Evolutionary conservation across 352 stramenopile genomes (phyloP), one percentile per base, ranked within the genome.

Genomic region (Peronospora farinosa): DNA sequence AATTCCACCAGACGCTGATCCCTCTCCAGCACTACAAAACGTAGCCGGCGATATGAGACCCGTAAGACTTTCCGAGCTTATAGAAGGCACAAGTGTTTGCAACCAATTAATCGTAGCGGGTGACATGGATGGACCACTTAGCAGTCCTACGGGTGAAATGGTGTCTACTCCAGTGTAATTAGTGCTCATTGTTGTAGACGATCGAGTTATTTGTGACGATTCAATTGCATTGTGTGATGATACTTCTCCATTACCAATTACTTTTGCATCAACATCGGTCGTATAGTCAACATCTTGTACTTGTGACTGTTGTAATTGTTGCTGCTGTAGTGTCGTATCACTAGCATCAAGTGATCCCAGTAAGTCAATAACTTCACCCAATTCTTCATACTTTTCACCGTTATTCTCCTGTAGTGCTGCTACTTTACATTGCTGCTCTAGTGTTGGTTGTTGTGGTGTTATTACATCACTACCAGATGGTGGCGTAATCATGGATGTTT

Each of bases 101-200:
- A 90, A 61, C 79, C 76, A 90, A 28, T 78, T 81, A 38, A 90
- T 69, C 5, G 77, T 90, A 48, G 78, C 76, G 2, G 79, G 79
- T 15, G 79, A 90, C 73, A 90, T 87, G 51, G 68, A 78, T 28
- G 74, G 72, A 43, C 75, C 80, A 11, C 60, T 65, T 11, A 79
- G 58, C 17, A 83, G 47, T 0, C 67, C 62, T 3, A 72, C 55
- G n/a, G 77, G 77, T 3, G 74, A 86, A 27, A 88, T 78, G 27
- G 43, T 79, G 38, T 84, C 72, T 8, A 66, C 47, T 12, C 60
- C 63, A 45, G 45, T 72, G 38, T 63, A 55, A 40, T 47, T 83
- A 51, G 59, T 82, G 43, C 54, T 74, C 25, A 40, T 27, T 0
- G 70, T 72, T n/a, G 60, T 61, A 0, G 77, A 77, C 0, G n/a